Conservation (phyloP, 371 early-diverging fungal genomes). For the Apophysomyces variabilis region DNA sequence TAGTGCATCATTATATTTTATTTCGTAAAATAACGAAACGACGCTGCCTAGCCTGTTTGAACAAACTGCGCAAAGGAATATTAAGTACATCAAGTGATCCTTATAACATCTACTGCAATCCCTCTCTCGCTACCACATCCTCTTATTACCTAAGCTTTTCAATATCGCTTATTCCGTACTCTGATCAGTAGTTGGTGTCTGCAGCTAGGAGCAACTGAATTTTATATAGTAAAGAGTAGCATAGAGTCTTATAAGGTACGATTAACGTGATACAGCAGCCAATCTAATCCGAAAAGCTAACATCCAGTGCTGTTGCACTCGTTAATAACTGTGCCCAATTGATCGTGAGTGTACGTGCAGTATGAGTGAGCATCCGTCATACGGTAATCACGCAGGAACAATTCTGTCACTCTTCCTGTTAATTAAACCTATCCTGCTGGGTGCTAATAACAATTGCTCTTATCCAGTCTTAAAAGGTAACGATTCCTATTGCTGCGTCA, state of each 20-base stretch:
- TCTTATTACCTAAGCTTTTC: constrained; percentile 1
- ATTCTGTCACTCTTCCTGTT: too few relatives aligned
- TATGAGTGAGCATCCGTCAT: too few relatives aligned
- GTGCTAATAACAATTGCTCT: too few relatives aligned
- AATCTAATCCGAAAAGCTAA: background rate
- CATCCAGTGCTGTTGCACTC: too few relatives aligned
- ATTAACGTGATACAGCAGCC: background rate
- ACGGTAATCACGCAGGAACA: too few relatives aligned
- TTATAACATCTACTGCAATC: background rate
- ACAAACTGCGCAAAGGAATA: background rate
- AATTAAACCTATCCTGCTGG: too few relatives aligned
- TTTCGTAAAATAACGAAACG: background rate
- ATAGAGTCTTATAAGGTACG: background rate
- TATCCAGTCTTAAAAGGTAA: too few relatives aligned
- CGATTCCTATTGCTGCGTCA: too few relatives aligned
- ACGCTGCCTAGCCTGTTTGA: background rate
- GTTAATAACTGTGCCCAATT: too few relatives aligned
- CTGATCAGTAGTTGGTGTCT: constrained; percentile 3
- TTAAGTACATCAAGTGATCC: background rate
- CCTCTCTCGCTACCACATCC: constrained; percentile 2
- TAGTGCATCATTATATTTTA: background rate
- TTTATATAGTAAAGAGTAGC: constrained; percentile 6
- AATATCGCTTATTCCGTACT: background rate
- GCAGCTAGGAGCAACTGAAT: constrained; percentile 1
- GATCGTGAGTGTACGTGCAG: too few relatives aligned